A percentile compares a stretch with the other conserved stretches of the same genome.
Conservation (phyloP, 2,329 filamentous ascomycete genomes). For the Claviceps paspali region DNA sequence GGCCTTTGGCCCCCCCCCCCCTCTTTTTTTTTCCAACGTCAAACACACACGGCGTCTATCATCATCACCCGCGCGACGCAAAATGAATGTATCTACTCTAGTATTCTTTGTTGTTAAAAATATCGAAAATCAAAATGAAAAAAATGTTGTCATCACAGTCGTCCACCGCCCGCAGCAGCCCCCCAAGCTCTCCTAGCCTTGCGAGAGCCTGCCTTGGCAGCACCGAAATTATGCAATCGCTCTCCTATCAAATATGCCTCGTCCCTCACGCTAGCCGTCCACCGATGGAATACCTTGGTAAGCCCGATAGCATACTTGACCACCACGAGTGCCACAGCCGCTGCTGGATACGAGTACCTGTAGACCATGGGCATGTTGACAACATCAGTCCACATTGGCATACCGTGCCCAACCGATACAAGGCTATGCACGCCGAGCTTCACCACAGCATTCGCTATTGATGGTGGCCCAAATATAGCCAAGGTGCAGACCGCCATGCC, state of each 20-base stretch:
- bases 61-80: too few species aligned
- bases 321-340: slow-evolving; percentile 33
- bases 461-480: slow-evolving; percentile 50
- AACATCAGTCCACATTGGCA: slow-evolving; percentile 12
- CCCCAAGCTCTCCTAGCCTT: slow-evolving; percentile 22
- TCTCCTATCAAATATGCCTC: slow-evolving; percentile 96
- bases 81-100: too few species aligned
- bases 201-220: slow-evolving; percentile 21
- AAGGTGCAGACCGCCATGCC: slow-evolving; percentile 43
- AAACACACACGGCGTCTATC: too few species aligned
- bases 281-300: slow-evolving; percentile 50
- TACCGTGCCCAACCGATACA: slow-evolving; percentile 14
- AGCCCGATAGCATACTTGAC: slow-evolving; percentile 31
- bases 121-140: too few species aligned
- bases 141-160: too few species aligned
- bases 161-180: slow-evolving; percentile 16
- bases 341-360: slow-evolving; percentile 55
- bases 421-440: slow-evolving; percentile 10
- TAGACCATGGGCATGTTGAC: slow-evolving; percentile 26
- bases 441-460: slow-evolving; percentile 29
- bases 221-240: slow-evolving; percentile 81
- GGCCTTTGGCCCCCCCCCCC: too few species aligned
- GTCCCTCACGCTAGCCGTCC: slow-evolving; percentile 73
- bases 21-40: too few species aligned
- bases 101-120: too few species aligned